Base-by-base conservation (phyloP, 768 basidiomycete species). In the Lanmaoa pseudosensibilis region DNA sequence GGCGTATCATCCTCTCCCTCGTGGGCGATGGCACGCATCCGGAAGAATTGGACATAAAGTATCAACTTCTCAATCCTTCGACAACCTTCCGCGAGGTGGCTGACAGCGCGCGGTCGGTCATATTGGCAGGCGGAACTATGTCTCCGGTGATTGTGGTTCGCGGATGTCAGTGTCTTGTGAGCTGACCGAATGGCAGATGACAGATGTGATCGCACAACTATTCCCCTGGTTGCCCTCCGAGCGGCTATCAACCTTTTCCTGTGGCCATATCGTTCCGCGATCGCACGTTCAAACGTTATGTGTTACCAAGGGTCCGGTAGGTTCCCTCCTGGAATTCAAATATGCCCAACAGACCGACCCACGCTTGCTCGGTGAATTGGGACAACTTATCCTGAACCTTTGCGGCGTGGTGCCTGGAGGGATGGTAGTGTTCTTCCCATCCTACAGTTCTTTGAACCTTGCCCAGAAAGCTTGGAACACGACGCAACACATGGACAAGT, bases 121-220 rank as follows among this genome's bases (percentile, higher is more conserved):
- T 98, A 30, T 77, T 99, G 38, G 96, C 97, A 9, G 96, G 96
- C 10, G 96, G 96, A 5, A 99, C 96, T 0, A 98, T 99, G 97
- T 93, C 94, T 8, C 96, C 96, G n/a, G 93, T 97, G 52, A 50
- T 78, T 74, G n/a, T 51, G 74, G 64, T 44, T 54, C 21, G 8
- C 16, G 0, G 1, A 19, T 19, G 18, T n/a, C 21, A 13, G 16
- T 45, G 46, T 52, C 27, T 32, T 30, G 43, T 38, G 46, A 51
- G 32, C 56, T 63, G 40, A 59, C 41, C 21, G 23, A 46, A 41
- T 30, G 13, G 33, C 64, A 97, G 94, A 89, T 96, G 48, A 85
- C 87, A n/a, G 94, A 97, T 69, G 83, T 98, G 16, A 74, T 85
- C 21, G 78, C 78, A 49, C 94, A 98, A 63, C 77, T 98, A 7